A percentile compares a stretch with the other conserved stretches of the same genome.
Evolutionary conservation across 331 rosid genomes (phyloP).

Genomic region (Dryas integrifolia): DNA sequence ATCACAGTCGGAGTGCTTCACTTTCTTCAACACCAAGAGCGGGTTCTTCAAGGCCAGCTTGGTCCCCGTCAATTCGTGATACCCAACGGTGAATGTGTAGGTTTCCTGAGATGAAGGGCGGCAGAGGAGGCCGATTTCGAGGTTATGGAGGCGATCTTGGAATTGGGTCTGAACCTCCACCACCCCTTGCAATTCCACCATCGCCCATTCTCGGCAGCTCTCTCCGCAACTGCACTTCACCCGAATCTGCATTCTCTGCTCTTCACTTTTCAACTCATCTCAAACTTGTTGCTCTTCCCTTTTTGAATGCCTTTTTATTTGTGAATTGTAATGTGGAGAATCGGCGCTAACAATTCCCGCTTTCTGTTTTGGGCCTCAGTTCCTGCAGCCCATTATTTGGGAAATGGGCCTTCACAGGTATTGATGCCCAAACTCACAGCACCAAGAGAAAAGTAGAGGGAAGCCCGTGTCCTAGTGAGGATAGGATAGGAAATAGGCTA

Average conservation of each 20-base stretch:
- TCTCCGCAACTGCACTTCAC: constrained; percentile 63
- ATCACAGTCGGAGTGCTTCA: constrained; percentile 23
- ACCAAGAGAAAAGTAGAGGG: too few species aligned
- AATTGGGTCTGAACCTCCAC: constrained; percentile 64
- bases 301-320: background rate
- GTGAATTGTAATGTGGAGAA: background rate
- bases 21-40: constrained; percentile 69
- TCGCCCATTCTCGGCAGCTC: constrained; percentile 74
- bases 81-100: constrained; percentile 73
- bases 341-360: constrained; percentile 23
- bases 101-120: constrained; percentile 77
- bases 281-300: background rate
- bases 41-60: constrained; percentile 82
- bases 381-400: too few species aligned
- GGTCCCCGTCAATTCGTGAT: constrained; percentile 80
- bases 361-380: background rate
- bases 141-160: constrained; percentile 53
- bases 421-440: too few species aligned
- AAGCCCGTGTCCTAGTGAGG: too few species aligned
- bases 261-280: background rate
- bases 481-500: too few species aligned
- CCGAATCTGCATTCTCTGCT: constrained; percentile 60
- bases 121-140: constrained; percentile 65
- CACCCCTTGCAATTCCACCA: constrained; percentile 70
- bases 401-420: too few species aligned